These are phyloP conservation scores for Quercus lobata DNA, from an alignment of 331 rosid species.

Conservation along the genomic window DNA sequence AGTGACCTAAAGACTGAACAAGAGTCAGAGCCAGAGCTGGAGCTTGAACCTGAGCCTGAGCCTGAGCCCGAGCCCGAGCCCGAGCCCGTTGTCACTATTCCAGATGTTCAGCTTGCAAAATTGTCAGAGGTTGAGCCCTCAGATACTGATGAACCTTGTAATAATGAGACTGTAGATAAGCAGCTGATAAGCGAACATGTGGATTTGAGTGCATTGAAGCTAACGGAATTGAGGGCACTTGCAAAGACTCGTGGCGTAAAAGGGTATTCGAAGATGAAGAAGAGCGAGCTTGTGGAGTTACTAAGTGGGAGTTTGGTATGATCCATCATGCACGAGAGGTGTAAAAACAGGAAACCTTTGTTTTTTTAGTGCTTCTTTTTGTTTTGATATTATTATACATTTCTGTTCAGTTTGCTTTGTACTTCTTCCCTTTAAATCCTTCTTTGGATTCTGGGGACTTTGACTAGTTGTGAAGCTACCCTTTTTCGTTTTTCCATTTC, in stretches of 20 bases:
- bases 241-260: conserved; percentile 79
- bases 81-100: conserved; percentile 33
- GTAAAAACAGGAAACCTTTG: conserved; percentile 7
- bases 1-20: conserved; percentile 16
- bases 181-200: conserved; percentile 21
- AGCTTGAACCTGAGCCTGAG: conserved; percentile 17
- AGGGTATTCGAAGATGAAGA: conserved; percentile 89
- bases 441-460: conserved; percentile 4
- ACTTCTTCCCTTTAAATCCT: conserved; percentile 10
- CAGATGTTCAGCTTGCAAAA: conserved; percentile 39
- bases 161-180: conserved; percentile 31
- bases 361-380: not conserved
- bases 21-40: conserved; percentile 9
- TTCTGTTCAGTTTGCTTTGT: conserved; percentile 8
- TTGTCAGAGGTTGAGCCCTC: conserved; percentile 45
- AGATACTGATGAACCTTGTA: conserved; percentile 32
- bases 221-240: conserved; percentile 70
- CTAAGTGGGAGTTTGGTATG: conserved; percentile 36
- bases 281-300: conserved; percentile 62
- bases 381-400: not conserved
- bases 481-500: not conserved
- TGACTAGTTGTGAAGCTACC: not conserved
- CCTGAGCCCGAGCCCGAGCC: conserved; percentile 22
- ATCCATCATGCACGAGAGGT: not conserved
- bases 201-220: conserved; percentile 61